A percentile compares a stretch with the other conserved stretches of the same genome.
phyloP scores from a whole-genome alignment of 805 yeast genomes.

The Candida ponderosae region DNA sequence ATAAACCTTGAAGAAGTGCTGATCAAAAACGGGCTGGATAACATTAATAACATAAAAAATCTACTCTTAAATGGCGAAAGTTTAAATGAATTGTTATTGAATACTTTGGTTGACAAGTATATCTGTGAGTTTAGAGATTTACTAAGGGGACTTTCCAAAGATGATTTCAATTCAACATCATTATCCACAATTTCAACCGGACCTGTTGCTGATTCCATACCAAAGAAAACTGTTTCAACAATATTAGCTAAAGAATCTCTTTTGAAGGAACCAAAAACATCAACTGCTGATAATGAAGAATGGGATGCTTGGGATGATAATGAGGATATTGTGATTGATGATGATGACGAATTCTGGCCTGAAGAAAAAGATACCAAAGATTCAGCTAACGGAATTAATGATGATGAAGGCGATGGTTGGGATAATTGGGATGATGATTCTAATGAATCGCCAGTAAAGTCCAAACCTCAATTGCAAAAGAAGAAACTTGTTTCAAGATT shows the following conservation, averaged over 20 bases:
- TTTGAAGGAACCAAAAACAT: background rate
- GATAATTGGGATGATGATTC: slow-evolving; percentile 5
- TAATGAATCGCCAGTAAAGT: slow-evolving; percentile 1
- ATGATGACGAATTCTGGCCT: slow-evolving; percentile 1
- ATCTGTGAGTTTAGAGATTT: slow-evolving; percentile 10
- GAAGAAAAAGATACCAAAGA: background rate
- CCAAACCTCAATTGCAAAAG: background rate
- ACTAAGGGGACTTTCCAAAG: slow-evolving; percentile 2
- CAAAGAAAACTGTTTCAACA: background rate
- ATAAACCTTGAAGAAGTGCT: slow-evolving; percentile 12
- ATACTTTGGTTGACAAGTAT: slow-evolving; percentile 11
- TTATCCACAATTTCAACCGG: background rate
- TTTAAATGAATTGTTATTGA: background rate
- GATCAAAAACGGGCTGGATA: slow-evolving; percentile 8
- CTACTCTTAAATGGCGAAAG: slow-evolving; percentile 1
- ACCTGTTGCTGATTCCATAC: background rate
- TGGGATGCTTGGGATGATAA: slow-evolving; percentile 11
- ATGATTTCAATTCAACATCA: background rate
- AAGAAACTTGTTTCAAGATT: slow-evolving; percentile 14
- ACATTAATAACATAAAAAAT: slow-evolving; percentile 12
- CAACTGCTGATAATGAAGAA: background rate
- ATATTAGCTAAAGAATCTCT: background rate
- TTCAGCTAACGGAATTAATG: background rate
- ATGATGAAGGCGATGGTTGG: slow-evolving; percentile 13
- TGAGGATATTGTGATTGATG: slow-evolving; percentile 17